Percentiles rank a stretch among this genome's conserved stretches.
Conservation (phyloP, 805 yeast species). For the Candida ficus region DNA sequence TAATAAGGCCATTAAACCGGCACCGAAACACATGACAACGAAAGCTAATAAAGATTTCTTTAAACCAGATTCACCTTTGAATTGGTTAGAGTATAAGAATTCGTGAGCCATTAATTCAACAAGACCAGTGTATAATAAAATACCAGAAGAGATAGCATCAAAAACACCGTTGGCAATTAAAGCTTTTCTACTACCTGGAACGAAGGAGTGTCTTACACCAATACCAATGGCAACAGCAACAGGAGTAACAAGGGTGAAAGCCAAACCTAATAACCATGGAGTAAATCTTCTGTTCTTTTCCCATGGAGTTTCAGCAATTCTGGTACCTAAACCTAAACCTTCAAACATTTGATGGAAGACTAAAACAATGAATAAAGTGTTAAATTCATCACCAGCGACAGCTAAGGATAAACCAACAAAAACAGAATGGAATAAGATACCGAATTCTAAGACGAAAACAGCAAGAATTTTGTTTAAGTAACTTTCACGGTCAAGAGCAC, state of each 20-base stretch:
- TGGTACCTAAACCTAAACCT: constrained; percentile 80
- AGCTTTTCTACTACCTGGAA: constrained; percentile 53
- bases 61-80: constrained; percentile 54
- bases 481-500: constrained; percentile 32
- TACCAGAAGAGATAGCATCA: constrained; percentile 75
- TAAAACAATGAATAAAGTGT: constrained; percentile 61
- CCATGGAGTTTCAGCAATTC: constrained; percentile 51
- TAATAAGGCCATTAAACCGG: constrained; percentile 72
- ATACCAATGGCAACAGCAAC: constrained; percentile 74
- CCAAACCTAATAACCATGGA: constrained; percentile 54
- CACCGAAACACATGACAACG: constrained; percentile 52
- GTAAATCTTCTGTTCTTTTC: constrained; percentile 34
- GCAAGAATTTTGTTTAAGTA: constrained; percentile 53
- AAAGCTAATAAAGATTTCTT: constrained; percentile 48
- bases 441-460: constrained; percentile 65
- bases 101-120: constrained; percentile 81
- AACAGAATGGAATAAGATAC: constrained; percentile 77
- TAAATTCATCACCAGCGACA: constrained; percentile 72
- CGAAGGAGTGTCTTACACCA: constrained; percentile 61
- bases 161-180: constrained; percentile 66
- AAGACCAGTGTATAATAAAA: constrained; percentile 68
- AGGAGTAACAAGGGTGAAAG: constrained; percentile 59
- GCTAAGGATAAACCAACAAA: constrained; percentile 77
- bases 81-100: constrained; percentile 55
- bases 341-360: constrained; percentile 80